A percentile compares a stretch with the other conserved stretches of the same genome.
Evolutionary conservation across 2,329 filamentous ascomycete species (phyloP).

Genomic region (Claviceps citrina): DNA sequence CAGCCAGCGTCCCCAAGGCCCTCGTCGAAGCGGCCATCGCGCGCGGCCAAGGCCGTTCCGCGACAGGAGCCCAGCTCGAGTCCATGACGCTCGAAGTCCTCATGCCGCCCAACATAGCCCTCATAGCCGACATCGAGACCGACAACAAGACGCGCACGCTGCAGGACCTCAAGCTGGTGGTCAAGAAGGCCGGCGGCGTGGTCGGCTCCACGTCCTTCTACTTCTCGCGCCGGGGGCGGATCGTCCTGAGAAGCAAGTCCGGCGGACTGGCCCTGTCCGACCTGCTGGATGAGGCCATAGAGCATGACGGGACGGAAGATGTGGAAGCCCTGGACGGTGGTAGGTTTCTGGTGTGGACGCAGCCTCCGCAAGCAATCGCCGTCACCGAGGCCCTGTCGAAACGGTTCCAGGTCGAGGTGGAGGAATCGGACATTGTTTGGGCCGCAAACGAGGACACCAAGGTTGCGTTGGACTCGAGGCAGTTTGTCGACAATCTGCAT

Average conservation of each 20-base stretch:
- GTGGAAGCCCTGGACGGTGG: constrained; percentile 53
- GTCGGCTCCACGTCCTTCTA: constrained; percentile 65
- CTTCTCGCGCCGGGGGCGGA: constrained; percentile 66
- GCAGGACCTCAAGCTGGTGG: constrained; percentile 52
- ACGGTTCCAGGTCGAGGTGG: constrained; percentile 48
- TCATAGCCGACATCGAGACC: constrained; percentile 74
- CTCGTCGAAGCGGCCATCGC: constrained; percentile 76
- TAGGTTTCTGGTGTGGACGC: constrained; percentile 44
- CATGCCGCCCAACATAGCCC: constrained; percentile 57
- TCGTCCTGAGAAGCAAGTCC: constrained; percentile 47
- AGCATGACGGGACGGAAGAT: constrained; percentile 61
- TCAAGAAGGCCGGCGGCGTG: constrained; percentile 58
- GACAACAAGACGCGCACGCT: constrained; percentile 63
- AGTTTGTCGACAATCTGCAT: constrained; percentile 40
- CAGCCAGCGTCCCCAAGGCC: constrained; percentile 63
- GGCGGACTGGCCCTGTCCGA: constrained; percentile 46
- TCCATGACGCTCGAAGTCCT: constrained; percentile 65
- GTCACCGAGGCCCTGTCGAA: constrained; percentile 37
- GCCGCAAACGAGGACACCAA: constrained; percentile 67
- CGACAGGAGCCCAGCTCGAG: constrained; percentile 63
- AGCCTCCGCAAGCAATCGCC: constrained; percentile 18
- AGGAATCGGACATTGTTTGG: constrained; percentile 72
- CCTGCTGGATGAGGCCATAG: constrained; percentile 67
- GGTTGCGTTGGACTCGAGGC: constrained; percentile 43
- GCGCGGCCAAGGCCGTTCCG: constrained; percentile 71